Evolutionary conservation across 148 eudicot genomes (phyloP), one percentile per base, ranked within the genome.

Genomic region (Rhododendron henanense): DNA sequence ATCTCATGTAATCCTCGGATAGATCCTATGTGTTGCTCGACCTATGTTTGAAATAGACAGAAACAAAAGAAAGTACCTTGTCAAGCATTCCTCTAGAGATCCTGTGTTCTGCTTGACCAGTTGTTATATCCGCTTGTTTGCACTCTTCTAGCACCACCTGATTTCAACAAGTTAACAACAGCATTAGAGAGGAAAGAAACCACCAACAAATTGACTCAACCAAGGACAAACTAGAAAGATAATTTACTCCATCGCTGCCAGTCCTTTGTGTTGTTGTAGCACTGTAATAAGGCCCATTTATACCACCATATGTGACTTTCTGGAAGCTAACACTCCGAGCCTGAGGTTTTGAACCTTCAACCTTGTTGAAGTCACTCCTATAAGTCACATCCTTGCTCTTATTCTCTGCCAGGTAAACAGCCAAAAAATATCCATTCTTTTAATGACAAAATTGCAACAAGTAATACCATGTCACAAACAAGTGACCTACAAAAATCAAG

Each of bases 271-370:
- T 87, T 37, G 93, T 85, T 21, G 95, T 88, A 74, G 96, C 91
- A 44, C 93, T 88, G 88, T 92, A 96, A 86, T 93, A 96, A 23
- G 93, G 86, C 83, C 98, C 98, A 88, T 94, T 89, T 83, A 94
- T 86, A 37, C 98, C 98, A 83, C 98, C 98, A 90, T 93, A 94
- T 3, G 94, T 89, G 35, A 96, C 98, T 92, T 91, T 96, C 73
- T 87, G 88, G 85, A 86, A 91, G 90, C 93, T 91, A 19, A 87
- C 87, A 82, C 87, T 84, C 47, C 28, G 89, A 67, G 83, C 75
- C 83, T 83, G 89, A 39, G 91, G 84, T 53, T 86, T 86, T 35
- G 89, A 77, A 57, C 87, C 84, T 79, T 78, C 85, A 10, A 55
- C 80, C 87, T 65, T 84, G 85, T 87, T 87, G 85, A 81, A 6